Conservation (phyloP, 768 basidiomycete genomes). For the Collybiopsis luxurians region DNA sequence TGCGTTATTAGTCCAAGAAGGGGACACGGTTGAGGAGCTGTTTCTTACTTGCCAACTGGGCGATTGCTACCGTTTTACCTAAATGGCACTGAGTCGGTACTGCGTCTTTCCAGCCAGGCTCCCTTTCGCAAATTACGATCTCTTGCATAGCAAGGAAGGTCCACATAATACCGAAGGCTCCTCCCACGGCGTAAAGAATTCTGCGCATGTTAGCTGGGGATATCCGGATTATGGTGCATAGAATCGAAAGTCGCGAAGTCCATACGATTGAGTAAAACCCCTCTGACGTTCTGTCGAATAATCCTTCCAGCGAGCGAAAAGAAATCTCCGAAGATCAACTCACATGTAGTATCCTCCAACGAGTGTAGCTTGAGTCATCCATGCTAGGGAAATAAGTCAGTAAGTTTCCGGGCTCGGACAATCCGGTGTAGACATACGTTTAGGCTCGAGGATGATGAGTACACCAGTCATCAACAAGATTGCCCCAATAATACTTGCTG, state of each 20-base stretch:
- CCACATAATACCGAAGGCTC: background rate
- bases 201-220: background rate
- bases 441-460: background rate
- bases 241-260: conserved; percentile 1
- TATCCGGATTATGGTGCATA: conserved; percentile 1
- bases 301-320: background rate
- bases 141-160: conserved; percentile 2
- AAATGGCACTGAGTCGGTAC: conserved; percentile 2
- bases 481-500: background rate
- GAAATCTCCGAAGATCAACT: background rate
- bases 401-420: no score
- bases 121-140: conserved; percentile 1
- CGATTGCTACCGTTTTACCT: background rate
- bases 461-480: background rate
- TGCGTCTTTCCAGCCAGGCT: background rate
- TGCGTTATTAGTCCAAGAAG: background rate
- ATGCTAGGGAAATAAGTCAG: background rate
- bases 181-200: background rate
- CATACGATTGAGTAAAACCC: conserved; percentile 4
- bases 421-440: background rate
- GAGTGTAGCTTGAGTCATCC: background rate
- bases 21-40: no score
- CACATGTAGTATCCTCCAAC: conserved; percentile 1
- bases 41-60: background rate
- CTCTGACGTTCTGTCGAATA: background rate